Conservation (phyloP, 2,329 filamentous ascomycete species). For the Alternaria sp. region DNA sequence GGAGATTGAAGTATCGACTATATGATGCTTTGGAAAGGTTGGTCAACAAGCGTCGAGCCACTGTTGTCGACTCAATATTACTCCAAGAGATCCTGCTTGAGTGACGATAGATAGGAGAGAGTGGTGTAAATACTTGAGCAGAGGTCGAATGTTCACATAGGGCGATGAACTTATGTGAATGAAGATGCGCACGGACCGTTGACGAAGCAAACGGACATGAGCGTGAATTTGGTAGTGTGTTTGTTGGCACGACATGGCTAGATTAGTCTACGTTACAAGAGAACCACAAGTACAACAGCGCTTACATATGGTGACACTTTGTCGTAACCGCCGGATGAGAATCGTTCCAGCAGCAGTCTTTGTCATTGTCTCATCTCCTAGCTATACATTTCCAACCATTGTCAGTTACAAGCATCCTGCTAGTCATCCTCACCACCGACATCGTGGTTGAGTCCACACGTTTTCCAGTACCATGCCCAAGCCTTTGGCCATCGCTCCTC, state of each 20-base stretch:
- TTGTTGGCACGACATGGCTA: background rate
- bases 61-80: background rate
- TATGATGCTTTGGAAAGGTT: background rate
- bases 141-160: background rate
- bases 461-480: too few relatives aligned
- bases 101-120: background rate
- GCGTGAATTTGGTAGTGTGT: background rate
- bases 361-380: too few relatives aligned
- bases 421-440: background rate
- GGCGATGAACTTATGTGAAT: background rate
- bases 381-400: too few relatives aligned
- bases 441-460: too few relatives aligned
- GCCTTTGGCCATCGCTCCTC: too few relatives aligned
- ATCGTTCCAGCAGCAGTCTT: too few relatives aligned
- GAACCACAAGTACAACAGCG: too few relatives aligned
- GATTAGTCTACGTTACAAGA: too few relatives aligned
- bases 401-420: too few relatives aligned
- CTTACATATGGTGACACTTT: too few relatives aligned
- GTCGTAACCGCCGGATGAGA: too few relatives aligned
- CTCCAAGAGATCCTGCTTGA: background rate
- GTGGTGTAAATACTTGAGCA: background rate
- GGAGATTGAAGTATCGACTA: background rate
- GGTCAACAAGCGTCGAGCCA: background rate
- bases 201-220: slow-evolving; percentile 5
- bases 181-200: background rate